Evolutionary conservation across 2,329 filamentous ascomycete genomes (phyloP).

Genomic region (Calonectria pseudoreteaudii): DNA sequence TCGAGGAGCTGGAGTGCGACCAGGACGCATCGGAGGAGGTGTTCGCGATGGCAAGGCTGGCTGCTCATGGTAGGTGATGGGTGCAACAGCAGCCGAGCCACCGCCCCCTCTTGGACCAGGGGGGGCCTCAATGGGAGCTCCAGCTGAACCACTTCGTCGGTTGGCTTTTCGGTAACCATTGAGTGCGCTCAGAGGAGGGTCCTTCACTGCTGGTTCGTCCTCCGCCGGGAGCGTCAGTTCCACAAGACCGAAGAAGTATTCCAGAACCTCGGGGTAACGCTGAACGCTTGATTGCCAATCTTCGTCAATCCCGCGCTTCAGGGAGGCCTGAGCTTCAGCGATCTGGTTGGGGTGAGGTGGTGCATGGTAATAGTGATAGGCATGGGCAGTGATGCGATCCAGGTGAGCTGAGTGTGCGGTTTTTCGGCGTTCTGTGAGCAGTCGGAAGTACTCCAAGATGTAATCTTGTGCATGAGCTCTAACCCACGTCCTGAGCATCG

Average conservation of each 20-base stretch:
- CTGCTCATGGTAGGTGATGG: slow-evolving; percentile 42
- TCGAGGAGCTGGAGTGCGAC: slow-evolving; percentile 43
- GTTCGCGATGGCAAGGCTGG: slow-evolving; percentile 41
- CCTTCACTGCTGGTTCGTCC: slow-evolving; percentile 68
- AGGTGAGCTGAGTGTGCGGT: slow-evolving; percentile 66
- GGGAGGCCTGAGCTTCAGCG: slow-evolving; percentile 70
- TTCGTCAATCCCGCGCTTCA: slow-evolving; percentile 81
- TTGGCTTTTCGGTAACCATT: slow-evolving; percentile 60
- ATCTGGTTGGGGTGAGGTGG: slow-evolving; percentile 73
- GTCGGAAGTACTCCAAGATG: slow-evolving; percentile 73
- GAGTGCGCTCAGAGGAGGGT: slow-evolving; percentile 69
- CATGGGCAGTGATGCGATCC: slow-evolving; percentile 66
- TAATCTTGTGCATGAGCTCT: slow-evolving; percentile 75
- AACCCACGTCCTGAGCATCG: slow-evolving; percentile 67
- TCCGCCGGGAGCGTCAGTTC: slow-evolving; percentile 74
- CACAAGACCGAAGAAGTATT: slow-evolving; percentile 82
- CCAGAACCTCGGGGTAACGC: slow-evolving; percentile 83
- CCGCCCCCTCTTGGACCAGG: slow-evolving; percentile 21
- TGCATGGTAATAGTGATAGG: slow-evolving; percentile 68
- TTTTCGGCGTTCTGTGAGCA: slow-evolving; percentile 72
- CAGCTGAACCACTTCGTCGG: slow-evolving; percentile 53
- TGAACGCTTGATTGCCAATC: slow-evolving; percentile 83
- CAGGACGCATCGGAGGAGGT: slow-evolving; percentile 41
- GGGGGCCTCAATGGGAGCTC: slow-evolving; percentile 44
- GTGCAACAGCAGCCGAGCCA: slow-evolving; percentile 37